Base-by-base conservation (phyloP, 352 stramenopile species). In the Pythium guiyangense region DNA sequence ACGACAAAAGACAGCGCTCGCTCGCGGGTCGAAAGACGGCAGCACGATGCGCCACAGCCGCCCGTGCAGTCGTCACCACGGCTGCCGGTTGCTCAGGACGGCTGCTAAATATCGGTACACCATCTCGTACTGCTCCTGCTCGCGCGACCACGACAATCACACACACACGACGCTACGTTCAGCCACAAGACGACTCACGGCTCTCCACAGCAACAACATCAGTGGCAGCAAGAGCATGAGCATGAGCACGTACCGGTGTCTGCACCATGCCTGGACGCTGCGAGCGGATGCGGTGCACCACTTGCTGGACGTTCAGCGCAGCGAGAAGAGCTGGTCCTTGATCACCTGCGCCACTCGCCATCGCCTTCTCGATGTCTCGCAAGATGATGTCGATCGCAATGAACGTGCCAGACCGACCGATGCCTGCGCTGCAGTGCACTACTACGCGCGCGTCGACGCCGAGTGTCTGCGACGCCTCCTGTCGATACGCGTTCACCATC, bases 241-340 rank as follows among this genome's bases (percentile, higher is more conserved):
- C 34, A 51, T 39, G 12, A 48, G 40, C 45, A 50, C 15, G 29
- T 25, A 52, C 84, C 70, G 74, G 68, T 12, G 82, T 91, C 71
- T 94, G 84, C 27, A 94, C 82, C 81, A 94, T 94, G 22, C 82
- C 80, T 43, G 81, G 82, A 45, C 84, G 84, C 53, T 94, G 71
- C 17, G 70, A 86, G 27, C 82, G 74, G 42, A 94, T 54, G 11
- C 64, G 65, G 47, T 88, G 66, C 29, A 92, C 84, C 6, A 92
- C 66, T 22, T 64, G 57, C 18, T 63, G 60, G 27, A 94, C 71
- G 31, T 92, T 62, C 18, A 94, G 60, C 69, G 52, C 22, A 59
- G 47, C 50, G 79, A 67, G 45, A 62, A 60, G 17, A 37, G 26
- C 35, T 0, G 55, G 39, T 17, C 62, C 55, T 31, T 66, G 52